Evolutionary conservation across 2,329 filamentous ascomycete genomes (phyloP).

Genomic region (Fusarium secorum): DNA sequence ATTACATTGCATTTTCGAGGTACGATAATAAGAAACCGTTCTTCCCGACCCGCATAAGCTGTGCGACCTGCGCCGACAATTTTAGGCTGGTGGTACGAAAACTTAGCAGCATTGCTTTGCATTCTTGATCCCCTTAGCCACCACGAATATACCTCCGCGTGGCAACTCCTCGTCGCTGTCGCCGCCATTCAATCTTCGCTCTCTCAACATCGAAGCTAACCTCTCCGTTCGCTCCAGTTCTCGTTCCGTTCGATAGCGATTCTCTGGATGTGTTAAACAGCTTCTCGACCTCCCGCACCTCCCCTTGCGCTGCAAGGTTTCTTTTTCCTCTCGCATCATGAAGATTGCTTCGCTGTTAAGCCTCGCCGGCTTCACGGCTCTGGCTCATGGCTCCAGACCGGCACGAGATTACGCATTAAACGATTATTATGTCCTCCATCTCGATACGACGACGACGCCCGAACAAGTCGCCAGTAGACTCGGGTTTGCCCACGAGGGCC

Average conservation of each 20-base stretch:
- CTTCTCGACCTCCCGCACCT: slow-evolving; percentile 20
- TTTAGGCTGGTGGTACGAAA: slow-evolving; percentile 4
- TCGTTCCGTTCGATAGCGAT: slow-evolving; percentile 1
- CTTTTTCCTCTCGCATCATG: slow-evolving; percentile 49
- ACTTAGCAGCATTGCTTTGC: background rate
- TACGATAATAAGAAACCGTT: slow-evolving; percentile 13
- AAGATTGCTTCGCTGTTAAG: slow-evolving; percentile 61
- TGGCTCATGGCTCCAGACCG: slow-evolving; percentile 58
- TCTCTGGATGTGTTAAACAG: slow-evolving; percentile 39
- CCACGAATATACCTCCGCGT: slow-evolving; percentile 11
- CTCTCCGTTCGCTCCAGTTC: background rate
- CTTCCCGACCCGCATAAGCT: slow-evolving; percentile 4
- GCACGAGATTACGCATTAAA: slow-evolving; percentile 77
- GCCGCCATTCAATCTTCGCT: slow-evolving; percentile 1
- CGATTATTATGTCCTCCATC: slow-evolving; percentile 93
- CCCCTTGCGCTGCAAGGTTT: slow-evolving; percentile 33
- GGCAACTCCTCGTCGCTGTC: slow-evolving; percentile 8
- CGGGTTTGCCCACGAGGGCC: slow-evolving; percentile 81
- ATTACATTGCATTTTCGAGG: slow-evolving; percentile 15
- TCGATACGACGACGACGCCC: slow-evolving; percentile 72
- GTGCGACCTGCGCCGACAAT: slow-evolving; percentile 22
- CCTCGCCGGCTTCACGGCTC: slow-evolving; percentile 59
- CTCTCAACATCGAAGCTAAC: slow-evolving; percentile 8
- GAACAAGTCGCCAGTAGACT: slow-evolving; percentile 74
- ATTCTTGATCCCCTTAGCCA: slow-evolving; percentile 9